phyloP scores from a whole-genome alignment of 2,329 filamentous ascomycete genomes.

The Coniochaeta pulveracea region DNA sequence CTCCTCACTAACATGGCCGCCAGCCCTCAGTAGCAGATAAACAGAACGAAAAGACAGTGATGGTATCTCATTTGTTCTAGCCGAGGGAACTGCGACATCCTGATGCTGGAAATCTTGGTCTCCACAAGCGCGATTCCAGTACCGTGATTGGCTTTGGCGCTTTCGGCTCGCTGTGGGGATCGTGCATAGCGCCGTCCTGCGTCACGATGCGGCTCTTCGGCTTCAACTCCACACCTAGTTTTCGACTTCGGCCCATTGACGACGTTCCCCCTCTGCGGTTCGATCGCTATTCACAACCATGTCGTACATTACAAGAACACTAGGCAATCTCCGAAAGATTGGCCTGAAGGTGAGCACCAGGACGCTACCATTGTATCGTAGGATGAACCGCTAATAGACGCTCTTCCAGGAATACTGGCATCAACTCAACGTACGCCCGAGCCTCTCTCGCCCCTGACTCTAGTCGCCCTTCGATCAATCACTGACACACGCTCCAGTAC shows the following conservation, averaged over 20 bases:
- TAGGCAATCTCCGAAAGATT: conserved; percentile 77
- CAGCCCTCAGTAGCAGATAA: too few relatives aligned
- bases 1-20: conserved; percentile 16
- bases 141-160: too few relatives aligned
- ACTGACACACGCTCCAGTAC: conserved; percentile 29
- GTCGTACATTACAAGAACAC: conserved; percentile 82
- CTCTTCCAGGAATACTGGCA: conserved; percentile 67
- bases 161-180: conserved; percentile 1
- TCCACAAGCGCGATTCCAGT: too few relatives aligned
- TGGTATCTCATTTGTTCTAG: conserved; percentile 14
- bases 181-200: background rate
- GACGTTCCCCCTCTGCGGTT: conserved; percentile 6
- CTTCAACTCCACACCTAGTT: conserved; percentile 11
- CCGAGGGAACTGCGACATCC: too few relatives aligned
- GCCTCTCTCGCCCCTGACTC: conserved; percentile 10
- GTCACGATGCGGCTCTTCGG: conserved; percentile 9
- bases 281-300: conserved; percentile 41
- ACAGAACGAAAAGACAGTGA: conserved; percentile 7
- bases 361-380: too few relatives aligned
- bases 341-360: conserved; percentile 76
- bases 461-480: too few relatives aligned
- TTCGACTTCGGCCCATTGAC: conserved; percentile 10
- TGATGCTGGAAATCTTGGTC: too few relatives aligned
- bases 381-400: conserved; percentile 30
- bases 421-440: conserved; percentile 75